phyloP scores from a whole-genome alignment of 805 yeast genomes.

The Hanseniaspora lindneri region DNA sequence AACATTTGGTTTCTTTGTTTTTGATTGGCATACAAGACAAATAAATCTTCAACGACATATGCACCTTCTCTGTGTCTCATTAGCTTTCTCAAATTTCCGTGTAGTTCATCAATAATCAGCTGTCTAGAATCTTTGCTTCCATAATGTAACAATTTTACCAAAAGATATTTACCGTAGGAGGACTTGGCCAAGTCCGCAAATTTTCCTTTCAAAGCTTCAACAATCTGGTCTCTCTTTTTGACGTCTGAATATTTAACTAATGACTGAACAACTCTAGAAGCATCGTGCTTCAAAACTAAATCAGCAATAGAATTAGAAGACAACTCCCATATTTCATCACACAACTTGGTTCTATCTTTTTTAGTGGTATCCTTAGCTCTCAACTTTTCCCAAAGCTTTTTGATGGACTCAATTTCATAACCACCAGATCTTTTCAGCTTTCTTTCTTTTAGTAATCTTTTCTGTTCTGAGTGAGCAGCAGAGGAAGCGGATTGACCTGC shows the following conservation, averaged over 20 bases:
- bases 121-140: constrained; percentile 76
- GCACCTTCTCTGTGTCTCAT: constrained; percentile 98
- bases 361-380: constrained; percentile 76
- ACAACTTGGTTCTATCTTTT: constrained; percentile 59
- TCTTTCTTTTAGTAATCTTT: constrained; percentile 64
- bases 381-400: constrained; percentile 79
- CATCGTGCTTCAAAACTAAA: constrained; percentile 87
- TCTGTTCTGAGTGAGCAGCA: constrained; percentile 67
- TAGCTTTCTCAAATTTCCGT: constrained; percentile 78
- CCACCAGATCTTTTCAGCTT: constrained; percentile 84
- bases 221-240: constrained; percentile 63
- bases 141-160: constrained; percentile 81
- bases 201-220: constrained; percentile 56
- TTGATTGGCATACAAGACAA: constrained; percentile 67
- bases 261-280: constrained; percentile 91
- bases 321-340: constrained; percentile 75
- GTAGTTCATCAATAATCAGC: constrained; percentile 66
- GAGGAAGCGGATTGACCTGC: constrained; percentile 17
- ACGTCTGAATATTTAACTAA: constrained; percentile 74
- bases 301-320: constrained; percentile 68
- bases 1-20: constrained; percentile 84
- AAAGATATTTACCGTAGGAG: constrained; percentile 82
- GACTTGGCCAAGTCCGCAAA: constrained; percentile 78
- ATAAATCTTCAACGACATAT: constrained; percentile 88
- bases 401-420: constrained; percentile 68